A percentile compares a stretch with the other conserved stretches of the same genome.
Evolutionary conservation across 139 green algal species (phyloP).

Genomic region (Chlamydomonas schloesseri): DNA sequence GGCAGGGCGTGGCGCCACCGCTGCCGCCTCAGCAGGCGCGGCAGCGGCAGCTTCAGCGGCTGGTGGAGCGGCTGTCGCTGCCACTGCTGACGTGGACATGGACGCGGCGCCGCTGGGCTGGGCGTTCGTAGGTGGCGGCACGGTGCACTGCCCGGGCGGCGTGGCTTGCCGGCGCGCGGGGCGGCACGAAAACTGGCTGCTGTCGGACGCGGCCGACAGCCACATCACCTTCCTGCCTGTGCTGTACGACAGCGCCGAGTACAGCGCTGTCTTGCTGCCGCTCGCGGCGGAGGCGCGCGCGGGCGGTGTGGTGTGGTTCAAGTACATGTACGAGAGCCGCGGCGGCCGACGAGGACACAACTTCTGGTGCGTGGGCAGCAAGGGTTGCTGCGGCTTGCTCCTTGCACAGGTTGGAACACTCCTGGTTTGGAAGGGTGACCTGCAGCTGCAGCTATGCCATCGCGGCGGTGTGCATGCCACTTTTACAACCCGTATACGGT

Average conservation of each 20-base stretch:
- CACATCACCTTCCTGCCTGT: conserved; percentile 25
- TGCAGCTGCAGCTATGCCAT: too few species aligned
- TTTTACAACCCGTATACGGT: too few species aligned
- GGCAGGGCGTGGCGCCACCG: background rate
- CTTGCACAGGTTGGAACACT: too few species aligned
- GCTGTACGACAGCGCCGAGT: conserved; percentile 25
- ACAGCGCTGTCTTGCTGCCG: conserved; percentile 32
- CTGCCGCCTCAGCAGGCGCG: background rate
- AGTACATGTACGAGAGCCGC: conserved; percentile 26
- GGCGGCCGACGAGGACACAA: conserved; percentile 6
- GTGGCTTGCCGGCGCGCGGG: background rate
- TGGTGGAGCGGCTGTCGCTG: background rate
- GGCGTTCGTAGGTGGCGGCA: conserved; percentile 5
- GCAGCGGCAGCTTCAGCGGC: background rate
- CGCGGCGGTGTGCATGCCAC: too few species aligned
- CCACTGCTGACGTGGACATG: conserved; percentile 25
- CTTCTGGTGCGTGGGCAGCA: conserved; percentile 18
- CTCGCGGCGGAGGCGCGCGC: background rate
- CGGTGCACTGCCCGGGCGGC: conserved; percentile 33
- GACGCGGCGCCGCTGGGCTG: conserved; percentile 3
- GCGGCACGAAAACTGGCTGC: conserved; percentile 34
- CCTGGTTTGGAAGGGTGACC: too few species aligned
- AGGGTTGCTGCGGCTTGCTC: too few species aligned
- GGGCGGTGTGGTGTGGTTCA: conserved; percentile 4
- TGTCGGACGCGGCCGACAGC: background rate